Base-by-base conservation (phyloP, 257 asterid species). In the Ballota nigra region DNA sequence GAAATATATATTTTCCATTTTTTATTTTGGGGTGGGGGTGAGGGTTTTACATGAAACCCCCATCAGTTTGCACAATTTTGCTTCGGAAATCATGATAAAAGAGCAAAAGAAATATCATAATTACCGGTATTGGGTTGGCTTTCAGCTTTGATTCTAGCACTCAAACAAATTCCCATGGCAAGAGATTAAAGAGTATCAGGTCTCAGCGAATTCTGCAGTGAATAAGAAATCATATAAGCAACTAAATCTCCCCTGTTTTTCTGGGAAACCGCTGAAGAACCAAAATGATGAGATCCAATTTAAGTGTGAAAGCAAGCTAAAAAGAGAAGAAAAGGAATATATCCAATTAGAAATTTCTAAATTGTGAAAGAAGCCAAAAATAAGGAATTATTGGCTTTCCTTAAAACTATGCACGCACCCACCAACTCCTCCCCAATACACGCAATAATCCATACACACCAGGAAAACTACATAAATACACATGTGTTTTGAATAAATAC, bases 151-250 rank as follows among this genome's bases (percentile, higher is more conserved):
- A 83, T 73, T 74, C 79, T 76, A 55, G 89, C 64, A 78, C 96
- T 88, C 60, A 81, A 78, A 75, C 96, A 88, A 80, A 78, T 66
- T 69, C 96, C 96, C 96, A 88, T 88, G 40, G 76, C 74, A 71
- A 70, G 63, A 55, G 49, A 34, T 65, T 52, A 22, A 26, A 23
- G 49, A 33, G 62, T 40, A 1, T 26, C 36, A 36, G 71, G 63
- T 68, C 67, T 63, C 81, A 69, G 47, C 60, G 29, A 70, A 77
- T 19, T 62, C 83, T 71, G 75, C 55, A 77, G 66, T 70, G 56
- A 20, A 71, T 1, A 66, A 4, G 16, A 22, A 31, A 75, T 24
- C 43, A 31, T 55, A 58, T 47, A 55, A 64, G 75, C 72, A 68
- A 23, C 49, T 68, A 24, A 53, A 40, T 24, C 29, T 7, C 49